Conservation (phyloP, 805 yeast genomes). For the Nakazawaea ernobii region DNA sequence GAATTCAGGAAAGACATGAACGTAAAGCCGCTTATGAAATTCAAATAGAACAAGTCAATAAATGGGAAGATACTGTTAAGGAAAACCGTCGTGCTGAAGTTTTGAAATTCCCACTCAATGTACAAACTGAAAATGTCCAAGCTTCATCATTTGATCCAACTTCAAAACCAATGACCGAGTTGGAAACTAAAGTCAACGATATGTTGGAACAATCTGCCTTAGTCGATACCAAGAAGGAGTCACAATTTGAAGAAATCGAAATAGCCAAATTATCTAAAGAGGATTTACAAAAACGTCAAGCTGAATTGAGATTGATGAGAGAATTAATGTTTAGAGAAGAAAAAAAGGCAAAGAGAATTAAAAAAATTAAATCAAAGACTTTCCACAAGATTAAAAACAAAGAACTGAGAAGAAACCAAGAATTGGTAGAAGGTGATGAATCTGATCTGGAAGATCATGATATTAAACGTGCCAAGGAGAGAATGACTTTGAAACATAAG, state of each 20-base stretch:
- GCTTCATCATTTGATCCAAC: constrained; percentile 51
- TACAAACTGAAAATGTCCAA: constrained; percentile 29
- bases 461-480: constrained; percentile 75
- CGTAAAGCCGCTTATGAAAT: constrained; percentile 88
- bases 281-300: constrained; percentile 70
- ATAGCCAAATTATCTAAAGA: constrained; percentile 76
- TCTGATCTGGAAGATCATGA: constrained; percentile 62
- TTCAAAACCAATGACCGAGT: constrained; percentile 45
- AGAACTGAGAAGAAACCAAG: constrained; percentile 67
- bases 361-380: constrained; percentile 89
- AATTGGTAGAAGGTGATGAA: constrained; percentile 56
- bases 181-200: constrained; percentile 60
- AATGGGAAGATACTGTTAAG: constrained; percentile 83
- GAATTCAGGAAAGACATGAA: constrained; percentile 81
- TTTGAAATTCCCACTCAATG: constrained; percentile 62
- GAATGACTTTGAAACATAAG: constrained; percentile 89
- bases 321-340: constrained; percentile 97
- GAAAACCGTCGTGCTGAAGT: constrained; percentile 82
- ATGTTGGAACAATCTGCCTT: constrained; percentile 62
- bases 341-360: constrained; percentile 81
- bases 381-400: constrained; percentile 83
- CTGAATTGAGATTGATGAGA: constrained; percentile 85
- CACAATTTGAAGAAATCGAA: constrained; percentile 84
- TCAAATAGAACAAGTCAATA: constrained; percentile 77
- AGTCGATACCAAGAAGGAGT: constrained; percentile 65